These are phyloP conservation scores for Acer negundo DNA, from an alignment of 345 rosid species.

Conservation along the genomic window DNA sequence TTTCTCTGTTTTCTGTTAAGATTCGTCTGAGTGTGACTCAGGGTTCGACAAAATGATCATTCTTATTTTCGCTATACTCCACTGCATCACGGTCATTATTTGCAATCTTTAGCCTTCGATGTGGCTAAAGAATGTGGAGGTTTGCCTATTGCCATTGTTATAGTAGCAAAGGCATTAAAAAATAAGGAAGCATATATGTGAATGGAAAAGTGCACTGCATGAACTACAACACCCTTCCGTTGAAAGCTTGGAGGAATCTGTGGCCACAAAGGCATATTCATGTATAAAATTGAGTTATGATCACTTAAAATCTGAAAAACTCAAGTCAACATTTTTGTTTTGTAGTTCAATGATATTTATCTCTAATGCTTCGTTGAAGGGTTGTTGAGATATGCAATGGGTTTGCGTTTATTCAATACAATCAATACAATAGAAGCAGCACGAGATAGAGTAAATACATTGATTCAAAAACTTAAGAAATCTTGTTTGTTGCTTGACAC, in stretches of 20 bases:
- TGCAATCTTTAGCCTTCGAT: constrained; percentile 18
- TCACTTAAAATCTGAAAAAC: neutral
- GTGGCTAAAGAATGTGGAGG: constrained; percentile 29
- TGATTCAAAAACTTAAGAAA: constrained; percentile 24
- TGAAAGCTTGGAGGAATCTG: neutral
- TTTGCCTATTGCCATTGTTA: neutral
- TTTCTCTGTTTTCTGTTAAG: no score
- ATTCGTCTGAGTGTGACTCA: no score
- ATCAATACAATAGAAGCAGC: neutral
- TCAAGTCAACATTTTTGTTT: neutral
- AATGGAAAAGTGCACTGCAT: constrained; percentile 26
- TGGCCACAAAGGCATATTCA: neutral
- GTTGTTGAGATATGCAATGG: constrained; percentile 27
- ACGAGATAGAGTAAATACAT: constrained; percentile 13
- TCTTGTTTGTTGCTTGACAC: constrained; percentile 21
- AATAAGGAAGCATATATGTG: neutral
- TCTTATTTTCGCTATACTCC: no score
- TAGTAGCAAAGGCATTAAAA: constrained; percentile 25
- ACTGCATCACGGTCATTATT: no score
- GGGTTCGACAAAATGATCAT: no score
- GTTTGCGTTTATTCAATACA: constrained; percentile 20
- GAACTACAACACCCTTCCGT: neutral
- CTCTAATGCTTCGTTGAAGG: neutral
- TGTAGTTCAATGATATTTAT: neutral
- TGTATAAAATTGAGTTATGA: neutral